phyloP scores from a whole-genome alignment of 768 basidiomycete species.

The Mrakia gelida region DNA sequence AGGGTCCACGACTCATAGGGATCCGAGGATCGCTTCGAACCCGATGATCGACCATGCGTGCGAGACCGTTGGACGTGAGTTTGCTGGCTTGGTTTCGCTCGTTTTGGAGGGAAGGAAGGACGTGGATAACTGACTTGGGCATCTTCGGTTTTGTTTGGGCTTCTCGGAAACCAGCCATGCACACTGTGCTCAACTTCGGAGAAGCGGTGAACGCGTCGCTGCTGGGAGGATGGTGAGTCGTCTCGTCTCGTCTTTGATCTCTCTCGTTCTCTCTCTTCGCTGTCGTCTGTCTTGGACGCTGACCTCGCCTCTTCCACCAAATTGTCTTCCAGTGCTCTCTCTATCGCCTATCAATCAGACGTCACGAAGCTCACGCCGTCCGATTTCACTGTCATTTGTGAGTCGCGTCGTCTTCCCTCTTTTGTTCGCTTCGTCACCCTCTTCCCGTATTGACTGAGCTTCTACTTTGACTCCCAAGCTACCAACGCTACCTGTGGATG shows the following conservation, averaged over 20 bases:
- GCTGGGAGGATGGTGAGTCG: constrained; percentile 14
- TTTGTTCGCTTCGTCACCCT: not conserved
- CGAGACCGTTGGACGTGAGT: constrained; percentile 21
- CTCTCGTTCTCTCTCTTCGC: constrained; percentile 43
- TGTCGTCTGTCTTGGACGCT: constrained; percentile 51
- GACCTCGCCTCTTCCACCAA: constrained; percentile 55
- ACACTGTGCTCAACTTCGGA: constrained; percentile 2
- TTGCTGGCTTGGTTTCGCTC: constrained; percentile 56
- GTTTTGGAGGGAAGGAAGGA: constrained; percentile 28
- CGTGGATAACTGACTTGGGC: not conserved
- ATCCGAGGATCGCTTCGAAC: not conserved
- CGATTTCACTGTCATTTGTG: constrained; percentile 37
- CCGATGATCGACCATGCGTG: not conserved
- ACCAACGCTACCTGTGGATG: constrained; percentile 54
- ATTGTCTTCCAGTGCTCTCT: constrained; percentile 51
- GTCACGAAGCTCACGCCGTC: constrained; percentile 56
- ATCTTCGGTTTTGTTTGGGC: not conserved
- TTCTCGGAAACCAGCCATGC: constrained; percentile 10
- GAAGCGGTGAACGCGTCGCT: not conserved
- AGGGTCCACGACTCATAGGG: constrained; percentile 57
- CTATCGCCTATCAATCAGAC: constrained; percentile 64
- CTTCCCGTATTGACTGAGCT: not conserved
- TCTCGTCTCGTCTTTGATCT: not conserved
- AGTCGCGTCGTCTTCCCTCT: not conserved
- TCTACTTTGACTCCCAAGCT: constrained; percentile 57